Evolutionary conservation across 2,329 filamentous ascomycete species (phyloP).

Genomic region (Fusarium sp.): DNA sequence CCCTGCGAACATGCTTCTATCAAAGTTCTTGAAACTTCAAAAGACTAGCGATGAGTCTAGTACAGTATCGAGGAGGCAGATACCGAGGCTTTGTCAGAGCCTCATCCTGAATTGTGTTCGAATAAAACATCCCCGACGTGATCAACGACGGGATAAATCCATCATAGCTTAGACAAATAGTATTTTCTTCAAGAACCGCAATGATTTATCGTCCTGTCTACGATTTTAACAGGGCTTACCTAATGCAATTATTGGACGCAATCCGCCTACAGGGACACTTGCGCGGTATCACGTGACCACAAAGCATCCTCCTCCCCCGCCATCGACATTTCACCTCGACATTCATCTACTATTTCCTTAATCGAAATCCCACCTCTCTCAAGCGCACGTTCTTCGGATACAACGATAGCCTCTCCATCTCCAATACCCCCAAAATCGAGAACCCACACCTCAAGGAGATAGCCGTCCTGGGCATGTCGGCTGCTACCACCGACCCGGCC

Average conservation of each 20-base stretch:
- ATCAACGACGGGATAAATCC: too few relatives aligned
- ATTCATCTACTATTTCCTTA: slow-evolving; percentile 45
- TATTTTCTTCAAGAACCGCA: too few relatives aligned
- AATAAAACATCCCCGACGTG: background rate
- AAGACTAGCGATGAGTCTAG: slow-evolving; percentile 30
- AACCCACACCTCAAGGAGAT: slow-evolving; percentile 46
- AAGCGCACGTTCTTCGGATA: slow-evolving; percentile 49
- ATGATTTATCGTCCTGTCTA: too few relatives aligned
- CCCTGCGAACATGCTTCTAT: slow-evolving; percentile 34
- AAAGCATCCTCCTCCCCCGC: slow-evolving; percentile 42
- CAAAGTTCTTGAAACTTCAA: slow-evolving; percentile 22
- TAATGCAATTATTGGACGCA: slow-evolving; percentile 11
- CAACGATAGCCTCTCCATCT: slow-evolving; percentile 51
- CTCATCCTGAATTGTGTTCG: background rate
- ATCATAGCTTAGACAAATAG: too few relatives aligned
- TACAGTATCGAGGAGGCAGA: slow-evolving; percentile 32
- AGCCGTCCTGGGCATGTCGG: slow-evolving; percentile 48
- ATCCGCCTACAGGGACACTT: slow-evolving; percentile 3
- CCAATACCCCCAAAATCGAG: slow-evolving; percentile 43
- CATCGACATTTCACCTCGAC: slow-evolving; percentile 43
- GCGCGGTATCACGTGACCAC: slow-evolving; percentile 31
- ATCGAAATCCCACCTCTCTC: slow-evolving; percentile 48
- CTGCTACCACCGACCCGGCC: slow-evolving; percentile 52
- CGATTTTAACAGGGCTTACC: background rate
- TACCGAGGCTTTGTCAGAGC: slow-evolving; percentile 20